Conservation (phyloP, 441 rosid species). For the Syzygium syzygioides region DNA sequence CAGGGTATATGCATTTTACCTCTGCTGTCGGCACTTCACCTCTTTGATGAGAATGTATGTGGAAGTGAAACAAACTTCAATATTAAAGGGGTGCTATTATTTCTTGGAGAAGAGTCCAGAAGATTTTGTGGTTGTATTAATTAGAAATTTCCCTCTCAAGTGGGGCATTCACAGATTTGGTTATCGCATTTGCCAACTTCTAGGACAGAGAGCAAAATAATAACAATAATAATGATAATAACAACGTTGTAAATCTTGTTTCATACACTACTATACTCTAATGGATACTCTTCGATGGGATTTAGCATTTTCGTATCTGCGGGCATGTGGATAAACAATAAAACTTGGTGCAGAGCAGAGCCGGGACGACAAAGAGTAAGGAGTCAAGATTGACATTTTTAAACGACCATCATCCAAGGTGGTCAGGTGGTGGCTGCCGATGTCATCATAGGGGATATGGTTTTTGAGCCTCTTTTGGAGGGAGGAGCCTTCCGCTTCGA, state of each 20-base stretch:
- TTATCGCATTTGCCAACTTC: too few relatives aligned
- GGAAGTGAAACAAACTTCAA: not conserved
- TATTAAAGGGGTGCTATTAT: not conserved
- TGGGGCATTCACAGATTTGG: not conserved
- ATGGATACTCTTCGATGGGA: too few relatives aligned
- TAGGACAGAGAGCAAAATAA: not conserved
- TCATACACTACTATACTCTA: not conserved
- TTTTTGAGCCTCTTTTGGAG: too few relatives aligned
- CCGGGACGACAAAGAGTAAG: too few relatives aligned
- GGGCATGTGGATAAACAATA: too few relatives aligned
- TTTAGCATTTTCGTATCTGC: too few relatives aligned
- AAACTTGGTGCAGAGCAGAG: too few relatives aligned
- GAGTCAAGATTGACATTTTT: too few relatives aligned
- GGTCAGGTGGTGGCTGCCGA: too few relatives aligned
- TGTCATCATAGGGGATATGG: too few relatives aligned
- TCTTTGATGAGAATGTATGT: not conserved
- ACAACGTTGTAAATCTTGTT: not conserved
- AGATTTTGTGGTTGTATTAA: not conserved
- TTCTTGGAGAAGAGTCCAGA: not conserved
- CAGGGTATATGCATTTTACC: not conserved
- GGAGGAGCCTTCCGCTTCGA: too few relatives aligned
- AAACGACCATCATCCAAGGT: too few relatives aligned
- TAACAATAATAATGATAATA: not conserved
- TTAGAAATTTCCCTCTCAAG: not conserved
- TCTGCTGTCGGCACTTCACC: not conserved